Conservation (phyloP, 768 basidiomycete species). For the Hericium alpestre region DNA sequence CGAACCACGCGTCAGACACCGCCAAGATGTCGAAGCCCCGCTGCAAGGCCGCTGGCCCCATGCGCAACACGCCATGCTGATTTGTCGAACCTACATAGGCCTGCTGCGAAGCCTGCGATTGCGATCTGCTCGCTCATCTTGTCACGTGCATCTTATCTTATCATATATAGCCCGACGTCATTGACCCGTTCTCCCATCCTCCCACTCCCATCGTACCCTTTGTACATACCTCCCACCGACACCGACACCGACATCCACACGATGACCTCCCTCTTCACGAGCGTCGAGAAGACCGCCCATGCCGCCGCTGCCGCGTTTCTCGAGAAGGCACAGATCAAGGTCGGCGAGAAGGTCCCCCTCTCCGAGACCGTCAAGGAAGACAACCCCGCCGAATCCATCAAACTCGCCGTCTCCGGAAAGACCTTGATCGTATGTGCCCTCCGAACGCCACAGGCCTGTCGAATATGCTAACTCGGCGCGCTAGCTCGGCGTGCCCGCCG, state of each 20-base stretch:
- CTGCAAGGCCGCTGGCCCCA: too few species aligned
- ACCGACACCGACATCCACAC: not conserved
- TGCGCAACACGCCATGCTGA: too few species aligned
- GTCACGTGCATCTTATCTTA: too few species aligned
- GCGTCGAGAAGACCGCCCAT: constrained; percentile 7
- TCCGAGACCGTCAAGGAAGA: constrained; percentile 8
- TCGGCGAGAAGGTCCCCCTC: constrained; percentile 11
- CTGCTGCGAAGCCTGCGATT: too few species aligned
- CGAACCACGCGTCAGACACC: too few species aligned
- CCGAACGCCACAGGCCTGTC: not conserved
- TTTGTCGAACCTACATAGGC: too few species aligned
- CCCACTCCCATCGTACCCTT: too few species aligned
- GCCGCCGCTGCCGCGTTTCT: constrained; percentile 5
- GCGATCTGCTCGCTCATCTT: too few species aligned
- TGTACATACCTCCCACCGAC: not conserved
- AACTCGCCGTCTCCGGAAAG: constrained; percentile 5
- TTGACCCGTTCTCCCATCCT: too few species aligned
- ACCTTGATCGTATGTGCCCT: constrained; percentile 8
- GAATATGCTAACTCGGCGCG: not conserved
- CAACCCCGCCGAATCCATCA: constrained; percentile 2
- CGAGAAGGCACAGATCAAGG: constrained; percentile 3
- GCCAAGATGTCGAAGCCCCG: too few species aligned
- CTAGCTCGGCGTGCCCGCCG: constrained; percentile 13
- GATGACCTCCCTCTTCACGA: constrained; percentile 3
- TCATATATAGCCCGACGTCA: too few species aligned